Base-by-base conservation (phyloP, 495 filamentous ascomycete genomes). In the Talaromyces nanjingensis region DNA sequence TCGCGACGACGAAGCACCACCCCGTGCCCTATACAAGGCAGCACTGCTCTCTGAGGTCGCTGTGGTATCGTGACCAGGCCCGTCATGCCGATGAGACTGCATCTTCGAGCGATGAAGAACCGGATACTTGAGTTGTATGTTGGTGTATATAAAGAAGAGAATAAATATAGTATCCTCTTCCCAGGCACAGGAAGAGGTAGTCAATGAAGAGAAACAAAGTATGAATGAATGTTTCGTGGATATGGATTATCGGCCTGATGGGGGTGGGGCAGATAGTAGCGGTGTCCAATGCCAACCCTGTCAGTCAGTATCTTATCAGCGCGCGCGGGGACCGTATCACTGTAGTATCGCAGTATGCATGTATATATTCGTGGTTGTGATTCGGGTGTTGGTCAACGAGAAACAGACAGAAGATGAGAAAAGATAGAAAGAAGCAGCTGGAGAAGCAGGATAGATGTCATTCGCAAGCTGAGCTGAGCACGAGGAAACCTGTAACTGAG, bases 21-120 rank as follows among this genome's bases (percentile, higher is more conserved):
- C 77, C 63, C 73, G 73, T 69, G 75, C 77, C 76, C 77, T 65
- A 70, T 71, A 73, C 69, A 71, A 70, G 67, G 72, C 68, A 62
- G 72, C 66, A 70, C 76, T 71, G 65, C 73, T 70, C 64, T 78
- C 75, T 59, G 64, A n/a, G 6, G 59, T 39, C 37, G 45, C 47
- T 12, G 67, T 64, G 20, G 67, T 76, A 73, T 73, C 74, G 73
- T 80, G 77, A 79, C 77, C 71, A 12, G 76, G 70, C 6, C 73
- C 70, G 72, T 80, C 78, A 71, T 70, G 77, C 72, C 78, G 76
- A 65, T 73, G 78, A 63, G 78, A 76, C 68, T 80, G 77, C 78
- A 80, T 80, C 58, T 68, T 65, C 42, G 49, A 65, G 65, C 34
- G 45, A 69, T 39, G 12, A 54, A 54, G 9, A 16, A 7, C 8